phyloP scores from a whole-genome alignment of 129 eudicot genomes.

The Pseudognaphalium luteoalbum region DNA sequence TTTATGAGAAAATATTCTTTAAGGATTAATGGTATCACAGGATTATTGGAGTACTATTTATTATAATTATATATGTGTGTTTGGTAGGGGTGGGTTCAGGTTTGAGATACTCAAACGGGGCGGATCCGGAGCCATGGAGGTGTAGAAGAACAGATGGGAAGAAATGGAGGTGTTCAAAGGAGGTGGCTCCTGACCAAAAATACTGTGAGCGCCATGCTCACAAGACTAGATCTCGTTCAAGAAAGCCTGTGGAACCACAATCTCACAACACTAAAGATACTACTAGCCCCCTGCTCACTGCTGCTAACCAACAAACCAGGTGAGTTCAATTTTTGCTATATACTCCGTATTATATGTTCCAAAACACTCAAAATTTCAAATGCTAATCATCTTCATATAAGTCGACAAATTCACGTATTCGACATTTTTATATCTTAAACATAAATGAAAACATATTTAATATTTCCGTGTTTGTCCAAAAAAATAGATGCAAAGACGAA shows the following conservation, averaged over 20 bases:
- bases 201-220: slow-evolving; percentile 71
- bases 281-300: neutral
- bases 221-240: slow-evolving; percentile 67
- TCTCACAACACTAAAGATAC: slow-evolving; percentile 8
- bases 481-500: too few relatives aligned
- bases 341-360: too few relatives aligned
- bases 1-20: too few relatives aligned
- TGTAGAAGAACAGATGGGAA: slow-evolving; percentile 79
- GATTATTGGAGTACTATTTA: neutral
- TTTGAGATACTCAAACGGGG: slow-evolving; percentile 42
- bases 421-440: too few relatives aligned
- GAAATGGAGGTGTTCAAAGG: slow-evolving; percentile 72
- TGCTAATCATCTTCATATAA: too few relatives aligned
- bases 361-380: too few relatives aligned
- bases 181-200: slow-evolving; percentile 61
- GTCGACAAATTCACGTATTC: neutral
- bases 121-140: slow-evolving; percentile 75
- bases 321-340: neutral
- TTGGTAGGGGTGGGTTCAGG: slow-evolving; percentile 34
- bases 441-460: too few relatives aligned
- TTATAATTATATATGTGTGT: neutral
- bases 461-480: too few relatives aligned
- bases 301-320: slow-evolving; percentile 38
- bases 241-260: slow-evolving; percentile 72
- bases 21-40: neutral